phyloP scores from a whole-genome alignment of 495 filamentous ascomycete genomes.

The Tetracladium marchalianum region DNA sequence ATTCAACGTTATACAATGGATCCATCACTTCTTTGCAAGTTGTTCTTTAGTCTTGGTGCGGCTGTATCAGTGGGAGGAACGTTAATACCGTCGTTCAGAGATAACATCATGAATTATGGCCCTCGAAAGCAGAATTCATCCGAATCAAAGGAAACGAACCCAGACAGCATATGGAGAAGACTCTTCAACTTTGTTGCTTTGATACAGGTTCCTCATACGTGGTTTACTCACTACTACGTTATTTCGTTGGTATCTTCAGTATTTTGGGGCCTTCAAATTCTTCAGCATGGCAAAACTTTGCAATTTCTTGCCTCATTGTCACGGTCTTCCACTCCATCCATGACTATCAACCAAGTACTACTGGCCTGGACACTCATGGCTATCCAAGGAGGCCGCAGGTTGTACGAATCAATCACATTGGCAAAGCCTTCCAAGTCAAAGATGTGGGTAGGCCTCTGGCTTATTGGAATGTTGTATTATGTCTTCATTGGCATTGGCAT shows the following conservation, averaged over 20 bases:
- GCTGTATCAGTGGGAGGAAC: constrained; percentile 27
- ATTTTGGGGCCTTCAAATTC: constrained; percentile 70
- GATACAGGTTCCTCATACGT: constrained; percentile 66
- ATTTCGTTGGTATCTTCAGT: constrained; percentile 56
- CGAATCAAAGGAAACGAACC: background rate
- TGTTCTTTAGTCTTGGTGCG: constrained; percentile 34
- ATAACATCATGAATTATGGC: constrained; percentile 39
- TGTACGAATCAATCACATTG: constrained; percentile 60
- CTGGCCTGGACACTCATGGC: constrained; percentile 61
- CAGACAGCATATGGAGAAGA: background rate
- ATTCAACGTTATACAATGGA: constrained; percentile 8
- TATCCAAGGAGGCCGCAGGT: constrained; percentile 61
- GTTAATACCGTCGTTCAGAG: constrained; percentile 27
- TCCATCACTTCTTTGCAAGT: constrained; percentile 33
- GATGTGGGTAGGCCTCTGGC: constrained; percentile 82
- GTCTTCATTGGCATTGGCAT: constrained; percentile 56
- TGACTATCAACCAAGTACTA: constrained; percentile 56
- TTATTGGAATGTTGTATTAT: constrained; percentile 69
- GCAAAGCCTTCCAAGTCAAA: constrained; percentile 50
- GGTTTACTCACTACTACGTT: constrained; percentile 83
- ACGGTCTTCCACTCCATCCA: constrained; percentile 24
- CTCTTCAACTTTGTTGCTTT: constrained; percentile 5
- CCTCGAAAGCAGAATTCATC: constrained; percentile 21
- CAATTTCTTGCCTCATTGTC: constrained; percentile 28
- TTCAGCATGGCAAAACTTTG: constrained; percentile 42